These are phyloP conservation scores for Salvia rosmarinus DNA, from an alignment of 257 asterid genomes.

Conservation along the genomic window DNA sequence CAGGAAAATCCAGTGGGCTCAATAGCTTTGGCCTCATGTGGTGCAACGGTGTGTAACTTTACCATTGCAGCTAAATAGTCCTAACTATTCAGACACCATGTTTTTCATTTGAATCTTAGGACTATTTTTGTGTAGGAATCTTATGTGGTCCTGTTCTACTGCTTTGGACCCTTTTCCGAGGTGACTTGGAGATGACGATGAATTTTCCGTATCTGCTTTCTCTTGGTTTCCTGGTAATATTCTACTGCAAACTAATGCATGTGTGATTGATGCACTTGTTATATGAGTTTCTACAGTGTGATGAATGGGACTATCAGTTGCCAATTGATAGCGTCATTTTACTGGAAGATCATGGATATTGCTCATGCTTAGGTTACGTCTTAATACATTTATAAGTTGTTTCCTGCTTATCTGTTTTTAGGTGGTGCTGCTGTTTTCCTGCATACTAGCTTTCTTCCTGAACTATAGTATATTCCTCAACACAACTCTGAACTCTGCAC, in stretches of 20 bases:
- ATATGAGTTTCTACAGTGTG: not conserved
- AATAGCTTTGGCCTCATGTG: constrained; percentile 97
- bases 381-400: constrained; percentile 25
- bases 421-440: constrained; percentile 79
- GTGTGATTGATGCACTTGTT: constrained; percentile 14
- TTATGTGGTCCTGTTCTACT: constrained; percentile 61
- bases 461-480: constrained; percentile 89
- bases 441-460: constrained; percentile 90
- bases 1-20: constrained; percentile 95
- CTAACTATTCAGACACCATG: not conserved
- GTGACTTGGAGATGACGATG: constrained; percentile 78
- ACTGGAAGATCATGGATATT: not conserved
- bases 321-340: not conserved
- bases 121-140: constrained; percentile 50
- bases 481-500: constrained; percentile 94
- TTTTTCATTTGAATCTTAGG: constrained; percentile 15
- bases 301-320: not conserved
- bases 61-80: constrained; percentile 2
- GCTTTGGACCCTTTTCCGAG: constrained; percentile 77
- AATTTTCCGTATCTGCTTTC: constrained; percentile 68
- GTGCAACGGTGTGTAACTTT: constrained; percentile 76
- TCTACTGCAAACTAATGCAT: constrained; percentile 18
- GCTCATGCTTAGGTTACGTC: not conserved
- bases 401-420: constrained; percentile 37
- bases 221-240: constrained; percentile 86